Evolutionary conservation across 78 protist species (phyloP).

Genomic region (Carpediemonas membranifera): DNA sequence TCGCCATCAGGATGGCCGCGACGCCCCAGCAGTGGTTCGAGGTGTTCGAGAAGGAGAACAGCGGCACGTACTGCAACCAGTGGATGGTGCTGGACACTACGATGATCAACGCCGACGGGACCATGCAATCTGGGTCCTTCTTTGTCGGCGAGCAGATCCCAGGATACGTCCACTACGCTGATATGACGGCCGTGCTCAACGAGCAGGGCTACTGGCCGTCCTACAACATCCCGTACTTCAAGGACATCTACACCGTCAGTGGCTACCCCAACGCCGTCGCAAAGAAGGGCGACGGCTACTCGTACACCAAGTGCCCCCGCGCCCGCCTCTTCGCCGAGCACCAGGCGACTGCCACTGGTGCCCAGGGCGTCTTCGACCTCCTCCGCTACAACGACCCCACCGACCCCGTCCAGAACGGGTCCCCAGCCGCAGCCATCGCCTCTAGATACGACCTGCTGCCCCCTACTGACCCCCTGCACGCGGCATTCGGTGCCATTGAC

Average conservation of each 20-base stretch:
- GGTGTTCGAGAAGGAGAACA: constrained; percentile 15
- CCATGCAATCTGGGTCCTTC: constrained; percentile 41
- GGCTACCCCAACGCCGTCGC: constrained; percentile 55
- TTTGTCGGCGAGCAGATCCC: constrained; percentile 65
- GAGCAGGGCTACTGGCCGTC: constrained; percentile 56
- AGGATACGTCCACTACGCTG: constrained; percentile 27
- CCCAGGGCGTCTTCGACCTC: too few relatives aligned
- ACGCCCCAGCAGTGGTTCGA: constrained; percentile 23
- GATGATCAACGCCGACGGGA: constrained; percentile 37
- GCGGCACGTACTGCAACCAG: constrained; percentile 65
- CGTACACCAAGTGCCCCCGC: too few relatives aligned
- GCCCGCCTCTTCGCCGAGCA: too few relatives aligned
- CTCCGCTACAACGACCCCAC: too few relatives aligned
- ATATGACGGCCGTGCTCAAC: too few relatives aligned
- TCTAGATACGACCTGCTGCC: too few relatives aligned
- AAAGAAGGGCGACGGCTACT: too few relatives aligned
- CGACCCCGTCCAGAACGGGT: too few relatives aligned
- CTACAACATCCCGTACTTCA: constrained; percentile 65
- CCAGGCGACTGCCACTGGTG: too few relatives aligned
- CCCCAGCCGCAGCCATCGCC: too few relatives aligned
- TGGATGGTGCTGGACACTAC: constrained; percentile 53
- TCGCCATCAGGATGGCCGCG: constrained; percentile 22
- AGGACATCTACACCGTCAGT: constrained; percentile 34
- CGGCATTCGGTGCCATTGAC: too few relatives aligned
- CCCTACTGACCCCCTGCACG: too few relatives aligned